phyloP scores from a whole-genome alignment of 352 stramenopile species.

The Aphanomyces astaci region DNA sequence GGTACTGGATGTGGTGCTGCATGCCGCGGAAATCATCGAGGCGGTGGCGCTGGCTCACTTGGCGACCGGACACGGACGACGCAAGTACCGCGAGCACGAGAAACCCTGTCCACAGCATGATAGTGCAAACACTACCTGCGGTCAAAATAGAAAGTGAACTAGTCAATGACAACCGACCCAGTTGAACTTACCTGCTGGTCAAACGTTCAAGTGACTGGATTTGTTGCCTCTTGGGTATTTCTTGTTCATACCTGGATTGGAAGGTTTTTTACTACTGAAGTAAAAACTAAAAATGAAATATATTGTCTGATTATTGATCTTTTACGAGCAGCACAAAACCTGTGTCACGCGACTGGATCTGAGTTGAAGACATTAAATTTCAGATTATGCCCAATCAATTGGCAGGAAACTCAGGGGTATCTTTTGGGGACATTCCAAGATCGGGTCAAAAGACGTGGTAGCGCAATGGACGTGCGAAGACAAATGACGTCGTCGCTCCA shows the following conservation, averaged over 20 bases:
- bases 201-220: background rate
- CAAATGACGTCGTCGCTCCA: constrained; percentile 15
- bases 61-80: background rate
- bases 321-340: too few relatives aligned
- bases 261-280: too few relatives aligned
- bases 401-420: too few relatives aligned
- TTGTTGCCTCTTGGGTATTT: background rate
- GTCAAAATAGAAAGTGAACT: background rate
- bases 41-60: constrained; percentile 27
- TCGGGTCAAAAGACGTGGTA: background rate
- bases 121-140: too few relatives aligned
- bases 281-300: too few relatives aligned
- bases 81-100: background rate
- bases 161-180: too few relatives aligned
- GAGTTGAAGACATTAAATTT: too few relatives aligned
- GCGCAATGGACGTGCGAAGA: background rate
- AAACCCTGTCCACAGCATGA: background rate
- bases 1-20: constrained; percentile 52
- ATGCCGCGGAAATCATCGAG: constrained; percentile 61
- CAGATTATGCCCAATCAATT: constrained; percentile 7
- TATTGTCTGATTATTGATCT: too few relatives aligned
- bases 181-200: too few relatives aligned
- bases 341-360: too few relatives aligned
- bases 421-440: background rate
- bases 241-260: too few relatives aligned